Base-by-base conservation (phyloP, 2,329 filamentous ascomycete species). In the Alternaria sp. region DNA sequence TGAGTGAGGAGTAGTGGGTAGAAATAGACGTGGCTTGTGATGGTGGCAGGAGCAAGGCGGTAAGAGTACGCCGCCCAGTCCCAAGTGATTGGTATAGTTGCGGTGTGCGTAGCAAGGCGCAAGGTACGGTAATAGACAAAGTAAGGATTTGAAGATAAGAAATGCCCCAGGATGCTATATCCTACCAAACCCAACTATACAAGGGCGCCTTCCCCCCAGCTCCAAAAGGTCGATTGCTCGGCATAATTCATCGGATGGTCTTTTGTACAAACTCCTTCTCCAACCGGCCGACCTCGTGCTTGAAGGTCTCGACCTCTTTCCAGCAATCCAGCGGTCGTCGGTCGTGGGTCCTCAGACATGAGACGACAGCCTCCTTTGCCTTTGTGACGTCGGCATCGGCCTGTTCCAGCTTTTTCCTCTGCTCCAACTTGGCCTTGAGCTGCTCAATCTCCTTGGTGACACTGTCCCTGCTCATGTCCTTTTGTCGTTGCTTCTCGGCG, bases 301-400 rank as follows among this genome's bases (percentile, higher is more conserved):
- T 97, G 81, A 98, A 98, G 20, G 84, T 85, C 82, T 96, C 91
- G 25, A 97, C 93, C 86, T 97, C 93, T 80, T 89, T 86, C 91
- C 92, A 97, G 86, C 94, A 98, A 83, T 97, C 92, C 76, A 97
- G 83, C 77, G 94, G 94, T 79, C 93, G 87, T 66, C 93, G 86
- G 81, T 97, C 94, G 79, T 97, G 90, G 74, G 90, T 85, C 64
- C 91, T 85, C 83, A 98, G 83, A 79, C 94, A 98, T 71, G 87
- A 86, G 65, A 95, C 87, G 57, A 97, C 89, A 61, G 90, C 88
- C 69, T 87, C 84, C 79, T 93, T 90, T 20, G 93, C 92, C 76
- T 84, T 86, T 80, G 92, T 89, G 50, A 97, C 88, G 52, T 82
- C 82, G 64, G 90, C 87, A 69, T 93, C 92, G 67, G 93, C 78